Base-by-base conservation (phyloP, 495 filamentous ascomycete genomes). In the Geoglossum glabrum region DNA sequence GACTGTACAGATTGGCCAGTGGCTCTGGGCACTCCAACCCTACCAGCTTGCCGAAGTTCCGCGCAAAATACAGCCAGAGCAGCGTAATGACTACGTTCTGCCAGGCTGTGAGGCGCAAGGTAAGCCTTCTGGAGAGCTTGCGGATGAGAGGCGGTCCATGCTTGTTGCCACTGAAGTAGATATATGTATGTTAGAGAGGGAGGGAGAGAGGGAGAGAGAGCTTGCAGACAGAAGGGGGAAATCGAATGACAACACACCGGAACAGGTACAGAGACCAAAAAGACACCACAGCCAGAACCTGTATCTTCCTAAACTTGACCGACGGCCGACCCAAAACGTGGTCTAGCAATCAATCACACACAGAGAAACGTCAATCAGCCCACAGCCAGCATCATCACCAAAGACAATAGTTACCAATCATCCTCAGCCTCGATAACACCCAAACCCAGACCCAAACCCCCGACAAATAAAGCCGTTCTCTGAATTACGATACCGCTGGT, bases 1-100 rank as follows among this genome's bases (percentile, higher is more conserved):
- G 76, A 49, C 83, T 86, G 70, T 98, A 98, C 63, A 97, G 83
- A 66, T 95, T 95, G 54, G 89, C 85, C 62, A 98, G 74, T 23
- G 92, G 92, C 59, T 98, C 92, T 15, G 92, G 92, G 60, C 83
- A 86, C 64, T 95, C 92, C 36, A 98, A 80, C 13, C 87, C 86
- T 55, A 95, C 75, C 6, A 98, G 80, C 61, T 93, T 92, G 62
- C 83, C 86, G 58, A 98, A 90, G 68, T 97, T 97, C 43, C 92
- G 85, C 54, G 84, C 79, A 47, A 88, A 73, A 67, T 97, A 98
- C 54, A 96, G 84, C 72, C 87, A 93, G 52, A 97, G 77, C 65
- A 95, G 81, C 56, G 90, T 90, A 40, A 90, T 72, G 57, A 94
- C 82, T 19, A 95, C 75, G 15, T 81, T 89, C 69, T 95, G 92